Base-by-base conservation (phyloP, 2,329 filamentous ascomycete species). In the Sordariomycetes sp. region DNA sequence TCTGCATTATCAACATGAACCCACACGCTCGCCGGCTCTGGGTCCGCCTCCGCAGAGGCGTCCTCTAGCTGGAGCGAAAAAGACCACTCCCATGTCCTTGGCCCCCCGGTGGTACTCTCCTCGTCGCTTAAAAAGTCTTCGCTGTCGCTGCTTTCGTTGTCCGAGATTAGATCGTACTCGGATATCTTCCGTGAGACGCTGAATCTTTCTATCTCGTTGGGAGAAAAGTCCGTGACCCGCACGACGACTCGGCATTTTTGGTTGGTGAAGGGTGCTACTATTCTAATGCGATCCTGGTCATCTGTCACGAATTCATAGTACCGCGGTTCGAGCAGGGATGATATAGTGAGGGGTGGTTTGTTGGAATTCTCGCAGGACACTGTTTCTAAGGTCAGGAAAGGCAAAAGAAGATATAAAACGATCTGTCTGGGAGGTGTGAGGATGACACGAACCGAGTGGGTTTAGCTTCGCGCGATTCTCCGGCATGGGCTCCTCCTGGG, bases 21-120 rank as follows among this genome's bases (percentile, higher is more conserved):
- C 76, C 86, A 89, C 64, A 60, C 67, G 4, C 71, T 65, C 35
- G 71, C 67, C 17, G 57, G 56, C 8, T 56, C 59, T n/a, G 53
- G 53, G 8, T 25, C 32, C 3, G 53, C 24, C 12, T 50, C 50
- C n/a, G 54, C 32, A 10, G 57, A 51, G 0, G 80, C 83, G 61
- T 91, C 88, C 68, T 95, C 87, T 1, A 96, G 79, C 13, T 87
- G 76, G 25, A 97, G 76, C 24, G 80, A 81, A 69, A 96, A 96
- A 15, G 81, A 79, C 91, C 91, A 96, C 68, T 94, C 84, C 87
- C 89, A 96, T 61, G 42, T 62, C 64, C 1, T 60, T 2, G 58
- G 64, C 52, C 59, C 61, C 15, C 55, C 64, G 22, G 65, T 63
- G 17, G 68, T 67, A 5, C 67, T 64, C 55, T 20, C 3, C 2